These are phyloP conservation scores for Sphaerulina populicola DNA, from an alignment of 2,329 filamentous ascomycete species.

Conservation along the genomic window DNA sequence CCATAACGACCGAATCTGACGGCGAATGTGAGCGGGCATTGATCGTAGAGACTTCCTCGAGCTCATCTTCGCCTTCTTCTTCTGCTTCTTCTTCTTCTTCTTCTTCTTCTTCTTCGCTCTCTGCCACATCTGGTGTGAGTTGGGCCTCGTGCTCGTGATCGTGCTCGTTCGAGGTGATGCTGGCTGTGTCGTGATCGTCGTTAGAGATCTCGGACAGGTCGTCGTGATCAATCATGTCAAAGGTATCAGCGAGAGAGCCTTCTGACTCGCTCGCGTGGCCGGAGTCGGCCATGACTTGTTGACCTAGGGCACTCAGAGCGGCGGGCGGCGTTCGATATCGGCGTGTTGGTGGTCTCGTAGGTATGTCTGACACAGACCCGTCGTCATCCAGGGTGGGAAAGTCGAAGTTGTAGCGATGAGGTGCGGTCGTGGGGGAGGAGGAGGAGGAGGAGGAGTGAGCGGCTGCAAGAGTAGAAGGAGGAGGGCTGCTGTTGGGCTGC, in stretches of 20 bases:
- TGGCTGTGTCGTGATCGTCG: constrained; percentile 30
- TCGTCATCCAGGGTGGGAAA: constrained; percentile 28
- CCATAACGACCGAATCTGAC: neutral
- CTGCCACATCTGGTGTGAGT: constrained; percentile 16
- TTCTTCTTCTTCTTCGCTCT: constrained; percentile 8
- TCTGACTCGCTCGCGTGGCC: constrained; percentile 15
- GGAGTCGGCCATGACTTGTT: constrained; percentile 20
- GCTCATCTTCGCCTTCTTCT: constrained; percentile 11
- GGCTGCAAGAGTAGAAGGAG: neutral
- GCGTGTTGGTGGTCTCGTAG: constrained; percentile 7
- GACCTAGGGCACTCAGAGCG: constrained; percentile 26
- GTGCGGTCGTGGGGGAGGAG: neutral
- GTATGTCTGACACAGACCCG: constrained; percentile 26
- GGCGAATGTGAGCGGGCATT: constrained; percentile 1
- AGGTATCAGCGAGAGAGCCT: constrained; percentile 24
- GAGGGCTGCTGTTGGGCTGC: constrained; percentile 7
- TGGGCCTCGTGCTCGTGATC: constrained; percentile 17
- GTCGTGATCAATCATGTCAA: constrained; percentile 29
- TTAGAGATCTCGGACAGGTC: constrained; percentile 29
- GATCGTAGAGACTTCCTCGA: constrained; percentile 8
- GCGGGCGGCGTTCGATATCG: constrained; percentile 25
- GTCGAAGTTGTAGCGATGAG: constrained; percentile 17
- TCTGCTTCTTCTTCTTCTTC: constrained; percentile 8
- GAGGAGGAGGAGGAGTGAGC: neutral
- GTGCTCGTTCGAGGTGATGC: constrained; percentile 24